A percentile compares a stretch with the other conserved stretches of the same genome.
phyloP scores from a whole-genome alignment of 2,329 filamentous ascomycete genomes.

The Beauveria australis region DNA sequence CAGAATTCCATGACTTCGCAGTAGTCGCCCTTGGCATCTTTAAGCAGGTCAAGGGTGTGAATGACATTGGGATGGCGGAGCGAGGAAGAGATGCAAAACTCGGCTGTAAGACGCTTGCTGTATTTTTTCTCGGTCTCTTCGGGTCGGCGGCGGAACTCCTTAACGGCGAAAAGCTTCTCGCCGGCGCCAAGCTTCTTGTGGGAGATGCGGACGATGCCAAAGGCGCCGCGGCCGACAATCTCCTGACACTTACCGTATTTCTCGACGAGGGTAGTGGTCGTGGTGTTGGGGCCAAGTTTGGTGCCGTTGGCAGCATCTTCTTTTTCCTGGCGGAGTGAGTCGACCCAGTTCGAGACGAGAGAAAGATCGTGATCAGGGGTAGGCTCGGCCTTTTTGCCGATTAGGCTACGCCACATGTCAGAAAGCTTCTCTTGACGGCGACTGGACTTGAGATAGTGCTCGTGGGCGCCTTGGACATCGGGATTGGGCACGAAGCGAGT shows the following conservation, averaged over 20 bases:
- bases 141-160: conserved; percentile 90
- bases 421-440: conserved; percentile 91
- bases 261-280: conserved; percentile 68
- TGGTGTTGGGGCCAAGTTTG: conserved; percentile 65
- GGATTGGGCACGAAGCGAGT: conserved; percentile 45
- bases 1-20: conserved; percentile 99
- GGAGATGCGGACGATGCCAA: conserved; percentile 94
- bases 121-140: conserved; percentile 97
- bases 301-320: conserved; percentile 78
- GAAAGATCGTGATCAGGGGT: conserved; percentile 73
- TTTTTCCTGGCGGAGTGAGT: conserved; percentile 82
- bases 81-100: conserved; percentile 97
- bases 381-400: conserved; percentile 75
- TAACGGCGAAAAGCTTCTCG: conserved; percentile 93
- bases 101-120: conserved; percentile 91
- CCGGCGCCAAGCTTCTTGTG: conserved; percentile 84
- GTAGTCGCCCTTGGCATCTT: conserved; percentile 94
- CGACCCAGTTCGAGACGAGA: conserved; percentile 91
- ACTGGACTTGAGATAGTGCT: conserved; percentile 81
- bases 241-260: conserved; percentile 99
- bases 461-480: conserved; percentile 61
- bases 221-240: conserved; percentile 89
- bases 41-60: conserved; percentile 88
- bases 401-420: conserved; percentile 79
- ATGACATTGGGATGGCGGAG: conserved; percentile 97